Evolutionary conservation across 1,284 basidiomycete species (phyloP), one percentile per base, ranked within the genome.

Genomic region (Xerocomus cyaneibrunnescens): DNA sequence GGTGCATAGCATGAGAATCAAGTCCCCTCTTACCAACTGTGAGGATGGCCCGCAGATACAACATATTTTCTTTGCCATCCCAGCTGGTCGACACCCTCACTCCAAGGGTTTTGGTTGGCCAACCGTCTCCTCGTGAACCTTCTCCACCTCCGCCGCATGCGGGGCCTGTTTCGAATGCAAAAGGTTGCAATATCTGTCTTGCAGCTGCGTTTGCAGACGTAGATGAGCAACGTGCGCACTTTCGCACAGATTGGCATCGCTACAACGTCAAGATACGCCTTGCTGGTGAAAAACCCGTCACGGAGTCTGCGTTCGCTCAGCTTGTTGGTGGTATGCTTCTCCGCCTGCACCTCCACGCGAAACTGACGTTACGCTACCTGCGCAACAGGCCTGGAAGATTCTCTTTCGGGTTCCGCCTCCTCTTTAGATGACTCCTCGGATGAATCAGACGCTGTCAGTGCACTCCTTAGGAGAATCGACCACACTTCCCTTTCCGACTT

Each of bases 201-300:
- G 86, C 84, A 2, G 77, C 80, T 2, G 64, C 73, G 0, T 98
- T 98, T 57, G 62, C 76, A 12, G 84, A 87, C 48, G 81, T 96
- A 3, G 83, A 90, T 27, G 88, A 91, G 48, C 94, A 98, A 65
- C 80, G 95, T 41, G 70, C 76, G 1, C 96, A 99, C 71, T 98
- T 93, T 69, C 86, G 88, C 62, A 92, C 92, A 25, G 95, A 98
- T 70, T 98, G 96, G 96, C 96, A 99, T 78, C 81, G 94, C 48
- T 98, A 97, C 74, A 99, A 99, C 66, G 90, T 95, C 56, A 97
- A 96, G 71, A 79, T 83, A 42, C 85, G 84, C 51, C 72, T 94
- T 31, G 74, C 74, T 48, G 83, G 85, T 16, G 78, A 79, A 32
- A 76, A 74, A 27, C 69, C 84, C 16, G 83, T 93, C 14, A 74